Base-by-base conservation (phyloP, 129 eudicot genomes). In the Helichrysum umbraculigerum region DNA sequence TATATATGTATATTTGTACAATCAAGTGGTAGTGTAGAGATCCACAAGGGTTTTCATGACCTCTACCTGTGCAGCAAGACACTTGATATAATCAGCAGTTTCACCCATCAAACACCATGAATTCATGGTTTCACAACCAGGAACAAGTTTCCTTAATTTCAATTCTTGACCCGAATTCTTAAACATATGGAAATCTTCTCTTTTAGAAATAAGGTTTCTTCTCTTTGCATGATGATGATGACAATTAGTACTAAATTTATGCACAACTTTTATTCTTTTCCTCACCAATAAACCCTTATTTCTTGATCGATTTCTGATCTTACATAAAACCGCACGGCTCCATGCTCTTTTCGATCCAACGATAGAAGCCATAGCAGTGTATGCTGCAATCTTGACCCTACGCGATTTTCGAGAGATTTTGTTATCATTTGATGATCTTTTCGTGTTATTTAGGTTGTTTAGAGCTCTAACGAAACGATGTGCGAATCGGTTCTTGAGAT, bases 51-150 rank as follows among this genome's bases (percentile, higher is more conserved):
- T 75, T 79, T 81, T 77, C 98, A 92, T 92, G 42, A 89, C 92
- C 78, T 89, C 79, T 82, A 92, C 90, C 82, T 92, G 98, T 29
- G 89, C 83, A 67, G 73, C 69, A 59, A 92, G 96, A 81, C 96
- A 89, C 83, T 84, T 87, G 63, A 92, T 85, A 66, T 92, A 92
- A 75, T 92, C 87, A 19, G 93, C 91, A 62, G 96, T 89, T 83
- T 89, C 98, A 59, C 77, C 89, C 82, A 89, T 70, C 83, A 92
- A 83, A 57, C 83, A 84, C 57, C 65, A 50, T 58, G 74, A 69
- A 67, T 83, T 89, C 98, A 92, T 84, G 7, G 25, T 81, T 75
- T 84, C 82, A 58, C 88, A 89, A 4, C 98, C 98, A 7, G 98
- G 98, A 25, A 92, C 87, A 57, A 92, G 77, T 78, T 80, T 81